Base-by-base conservation (phyloP, 139 green algal species). In the Desmodesmus armatus region DNA sequence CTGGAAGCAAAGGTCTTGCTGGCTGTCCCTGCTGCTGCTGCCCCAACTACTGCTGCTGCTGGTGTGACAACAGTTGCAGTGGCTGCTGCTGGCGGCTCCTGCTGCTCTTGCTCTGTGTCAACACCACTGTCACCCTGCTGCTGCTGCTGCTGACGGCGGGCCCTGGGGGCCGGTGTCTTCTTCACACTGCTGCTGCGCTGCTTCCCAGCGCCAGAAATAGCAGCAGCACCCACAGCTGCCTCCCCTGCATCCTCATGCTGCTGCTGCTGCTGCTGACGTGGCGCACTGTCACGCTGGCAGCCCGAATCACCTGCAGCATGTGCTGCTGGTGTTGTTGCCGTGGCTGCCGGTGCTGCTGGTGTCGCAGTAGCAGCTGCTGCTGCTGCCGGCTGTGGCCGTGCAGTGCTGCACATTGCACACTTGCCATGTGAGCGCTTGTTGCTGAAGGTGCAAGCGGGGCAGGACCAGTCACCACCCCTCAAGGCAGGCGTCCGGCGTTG, bases 251-350 rank as follows among this genome's bases (percentile, higher is more conserved):
- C 6, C 53, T 63, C 6, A 19, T 33, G 55, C 55, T 65, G 3
- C 60, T 40, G 4, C 60, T 69, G 60, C n/a, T 69, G n/a, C 60
- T 69, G 60, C 60, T 40, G 60, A n/a, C n/a, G n/a, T n/a, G n/a
- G n/a, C n/a, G n/a, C n/a, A n/a, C n/a, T n/a, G n/a, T n/a, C n/a
- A n/a, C 27, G 60, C 60, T 40, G 58, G 58, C 58, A 35, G 58
- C 23, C 23, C 58, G 9, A 35, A 27, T 4, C 58, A 23, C 47
- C 47, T 58, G 47, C 47, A 23, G 13, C 47, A 23, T 13, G 13
- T 58, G 47, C 47, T 58, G 47, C 47, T 66, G 58, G 27, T 75
- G 37, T 21, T 75, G 66, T 41, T 75, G 66, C 17, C 31, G 9
- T 9, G 15, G 13, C 0, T 1, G 47, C 35, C 37, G 15, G 29